Percentiles rank a stretch among this genome's conserved stretches.
Conservation (phyloP, 306 rosid genomes). For the Carpinus viminea region DNA sequence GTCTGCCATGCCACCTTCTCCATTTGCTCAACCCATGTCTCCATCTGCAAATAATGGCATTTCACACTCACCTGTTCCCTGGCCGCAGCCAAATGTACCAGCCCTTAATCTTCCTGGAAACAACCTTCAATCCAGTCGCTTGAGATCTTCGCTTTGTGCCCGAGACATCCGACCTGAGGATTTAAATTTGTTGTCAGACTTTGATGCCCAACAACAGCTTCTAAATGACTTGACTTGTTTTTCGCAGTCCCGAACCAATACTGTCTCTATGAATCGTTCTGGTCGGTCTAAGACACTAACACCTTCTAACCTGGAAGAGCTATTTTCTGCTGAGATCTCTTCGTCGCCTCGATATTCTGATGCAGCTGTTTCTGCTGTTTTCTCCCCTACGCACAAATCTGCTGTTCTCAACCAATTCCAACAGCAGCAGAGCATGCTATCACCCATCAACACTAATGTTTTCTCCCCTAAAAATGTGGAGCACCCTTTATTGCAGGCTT, state of each 20-base stretch:
- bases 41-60: slow-evolving; percentile 64
- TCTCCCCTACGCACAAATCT: slow-evolving; percentile 81
- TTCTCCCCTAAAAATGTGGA: slow-evolving; percentile 70
- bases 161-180: slow-evolving; percentile 64
- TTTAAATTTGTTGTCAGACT: slow-evolving; percentile 50
- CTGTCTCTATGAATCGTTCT: slow-evolving; percentile 48
- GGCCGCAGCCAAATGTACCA: slow-evolving; percentile 91
- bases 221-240: slow-evolving; percentile 66
- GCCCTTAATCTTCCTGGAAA: slow-evolving; percentile 83
- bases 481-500: slow-evolving; percentile 59
- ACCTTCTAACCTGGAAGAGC: slow-evolving; percentile 83
- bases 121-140: slow-evolving; percentile 79
- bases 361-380: slow-evolving; percentile 52
- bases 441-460: slow-evolving; percentile 72
- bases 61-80: slow-evolving; percentile 49
- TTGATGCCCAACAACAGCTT: slow-evolving; percentile 64
- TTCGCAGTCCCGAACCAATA: slow-evolving; percentile 54
- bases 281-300: slow-evolving; percentile 69
- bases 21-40: slow-evolving; percentile 74
- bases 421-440: slow-evolving; percentile 69
- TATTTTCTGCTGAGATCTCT: slow-evolving; percentile 72
- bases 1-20: slow-evolving; percentile 72
- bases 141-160: slow-evolving; percentile 85
- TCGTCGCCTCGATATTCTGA: slow-evolving; percentile 78
- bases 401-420: slow-evolving; percentile 77